Conservation (phyloP, 2,329 filamentous ascomycete species). For the Lachnellula suecica region DNA sequence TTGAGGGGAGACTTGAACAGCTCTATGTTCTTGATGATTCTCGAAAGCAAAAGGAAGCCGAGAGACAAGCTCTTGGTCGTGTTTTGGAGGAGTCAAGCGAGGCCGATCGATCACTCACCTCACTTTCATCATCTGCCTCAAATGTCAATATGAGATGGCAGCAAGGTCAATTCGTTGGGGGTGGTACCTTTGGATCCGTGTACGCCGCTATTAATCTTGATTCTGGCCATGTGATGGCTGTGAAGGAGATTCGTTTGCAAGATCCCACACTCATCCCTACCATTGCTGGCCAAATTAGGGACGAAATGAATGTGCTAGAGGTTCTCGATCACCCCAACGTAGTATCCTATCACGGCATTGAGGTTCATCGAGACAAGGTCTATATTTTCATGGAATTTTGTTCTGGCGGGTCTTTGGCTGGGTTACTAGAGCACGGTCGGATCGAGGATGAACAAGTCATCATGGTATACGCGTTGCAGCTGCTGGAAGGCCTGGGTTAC, state of each 20-base stretch:
- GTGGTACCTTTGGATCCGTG: conserved; percentile 95
- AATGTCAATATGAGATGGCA: conserved; percentile 98
- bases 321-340: conserved; percentile 97
- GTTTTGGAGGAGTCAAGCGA: conserved; percentile 95
- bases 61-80: conserved; percentile 82
- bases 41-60: conserved; percentile 76
- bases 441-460: conserved; percentile 98
- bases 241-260: conserved; percentile 96
- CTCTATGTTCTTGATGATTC: conserved; percentile 75
- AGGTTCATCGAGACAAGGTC: conserved; percentile 97
- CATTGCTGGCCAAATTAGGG: conserved; percentile 89
- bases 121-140: conserved; percentile 88
- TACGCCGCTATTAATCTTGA: conserved; percentile 98
- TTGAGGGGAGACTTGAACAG: conserved; percentile 71
- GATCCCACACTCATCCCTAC: conserved; percentile 95
- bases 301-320: conserved; percentile 96
- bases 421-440: conserved; percentile 86
- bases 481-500: conserved; percentile 91
- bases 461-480: conserved; percentile 92
- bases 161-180: conserved; percentile 96
- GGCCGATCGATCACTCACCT: conserved; percentile 90
- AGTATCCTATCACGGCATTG: conserved; percentile 96
- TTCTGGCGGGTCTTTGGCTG: conserved; percentile 88
- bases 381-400: conserved; percentile 99
- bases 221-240: conserved; percentile 93